A percentile compares a stretch with the other conserved stretches of the same genome.
phyloP scores from a whole-genome alignment of 2,329 filamentous ascomycete genomes.

The Remersonia thermophila region DNA sequence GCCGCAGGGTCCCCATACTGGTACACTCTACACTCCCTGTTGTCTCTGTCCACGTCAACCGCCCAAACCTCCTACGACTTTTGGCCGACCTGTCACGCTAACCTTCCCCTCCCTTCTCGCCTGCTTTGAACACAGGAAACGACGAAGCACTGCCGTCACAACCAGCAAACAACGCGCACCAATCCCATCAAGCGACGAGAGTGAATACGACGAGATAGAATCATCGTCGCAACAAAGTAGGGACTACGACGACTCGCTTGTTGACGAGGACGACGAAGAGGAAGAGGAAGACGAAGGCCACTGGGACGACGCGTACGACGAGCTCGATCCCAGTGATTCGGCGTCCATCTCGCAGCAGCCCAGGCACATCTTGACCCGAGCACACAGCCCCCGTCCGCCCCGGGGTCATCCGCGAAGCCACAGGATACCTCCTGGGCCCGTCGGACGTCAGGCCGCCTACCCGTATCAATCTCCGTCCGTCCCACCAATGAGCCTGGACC shows the following conservation, averaged over 20 bases:
- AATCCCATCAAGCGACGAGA: constrained; percentile 18
- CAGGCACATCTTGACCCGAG: constrained; percentile 20
- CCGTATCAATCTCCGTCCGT: constrained; percentile 27
- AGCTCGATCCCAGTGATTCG: constrained; percentile 46
- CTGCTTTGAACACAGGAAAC: constrained; percentile 7
- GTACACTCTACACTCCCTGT: background rate
- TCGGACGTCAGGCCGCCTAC: constrained; percentile 21
- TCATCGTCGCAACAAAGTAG: constrained; percentile 24
- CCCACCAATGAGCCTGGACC: constrained; percentile 50
- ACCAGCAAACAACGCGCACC: constrained; percentile 21
- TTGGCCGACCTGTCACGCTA: constrained; percentile 5
- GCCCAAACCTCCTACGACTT: too few relatives aligned
- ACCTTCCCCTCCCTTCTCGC: background rate
- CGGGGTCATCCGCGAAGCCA: constrained; percentile 28
- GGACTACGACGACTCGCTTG: constrained; percentile 22
- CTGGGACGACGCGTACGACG: constrained; percentile 32
- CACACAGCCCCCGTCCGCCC: constrained; percentile 25
- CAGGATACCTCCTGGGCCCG: constrained; percentile 19
- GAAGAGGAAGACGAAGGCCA: constrained; percentile 28
- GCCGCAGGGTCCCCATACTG: constrained; percentile 9
- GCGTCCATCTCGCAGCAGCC: constrained; percentile 35
- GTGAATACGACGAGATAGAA: constrained; percentile 29
- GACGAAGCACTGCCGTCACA: constrained; percentile 9
- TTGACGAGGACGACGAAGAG: constrained; percentile 26
- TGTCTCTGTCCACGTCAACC: too few relatives aligned